Evolutionary conservation across 2,329 filamentous ascomycete species (phyloP), one percentile per base, ranked within the genome.

Genomic region (Emmonsiellopsis sp.): DNA sequence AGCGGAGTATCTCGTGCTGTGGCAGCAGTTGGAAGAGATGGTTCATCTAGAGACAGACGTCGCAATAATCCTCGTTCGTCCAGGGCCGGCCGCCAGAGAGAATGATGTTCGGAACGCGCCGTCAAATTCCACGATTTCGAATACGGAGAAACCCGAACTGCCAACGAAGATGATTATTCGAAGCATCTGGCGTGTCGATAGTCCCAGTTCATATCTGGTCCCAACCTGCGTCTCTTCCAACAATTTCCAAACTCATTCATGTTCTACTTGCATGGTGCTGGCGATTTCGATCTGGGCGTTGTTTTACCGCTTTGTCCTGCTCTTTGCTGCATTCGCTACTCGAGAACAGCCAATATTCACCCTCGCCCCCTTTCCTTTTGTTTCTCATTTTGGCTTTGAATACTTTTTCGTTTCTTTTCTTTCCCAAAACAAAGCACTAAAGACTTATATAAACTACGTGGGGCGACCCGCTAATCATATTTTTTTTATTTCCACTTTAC

Each of bases 361-460:
- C 14, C 17, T 34, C 37, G 7, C 36, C 17, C 17, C n/a, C 36
- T 42, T 43, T 6, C n/a, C n/a, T 33, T 42, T 11, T 36, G 31
- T n/a, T 17, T 17, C 11, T 49, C 32, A 13, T 49, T 49, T 49
- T 7, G 8, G 6, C 31, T 36, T 44, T 34, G n/a, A 17, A 17
- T 17, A 14, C 31, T 53, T 27, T 52, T 42, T 34, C 11, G 8
- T 43, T 53, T 50, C 47, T 54, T 55, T 55, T 37, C 42, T n/a
- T 45, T 39, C 27, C 8, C 9, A 14, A 39, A 56, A 54, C 53
- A 32, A 51, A 43, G 31, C 49, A 51, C 57, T 42, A 58, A 48
- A 56, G 40, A 42, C 56, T 61, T 27, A 27, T 27, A 65, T 67
- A 68, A 62, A 68, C 53, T 66, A 67, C 56, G 37, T 56, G 64